Conservation (phyloP, 2,329 filamentous ascomycete species). For the Sporothrix curviconia region DNA sequence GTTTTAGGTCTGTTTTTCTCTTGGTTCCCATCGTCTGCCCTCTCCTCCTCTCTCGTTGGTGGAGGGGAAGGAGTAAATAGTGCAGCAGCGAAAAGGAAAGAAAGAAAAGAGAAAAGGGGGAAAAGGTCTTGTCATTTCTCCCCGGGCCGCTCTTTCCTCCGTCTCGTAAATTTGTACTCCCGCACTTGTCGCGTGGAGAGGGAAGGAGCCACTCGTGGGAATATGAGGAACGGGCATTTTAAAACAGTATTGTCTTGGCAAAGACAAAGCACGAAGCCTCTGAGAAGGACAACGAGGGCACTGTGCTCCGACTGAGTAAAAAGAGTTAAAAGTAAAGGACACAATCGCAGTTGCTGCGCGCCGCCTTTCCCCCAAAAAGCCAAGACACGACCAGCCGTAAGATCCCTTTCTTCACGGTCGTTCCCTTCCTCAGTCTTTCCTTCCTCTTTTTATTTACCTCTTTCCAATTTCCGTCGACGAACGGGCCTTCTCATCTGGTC, state of each 20-base stretch:
- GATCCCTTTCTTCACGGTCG: neutral
- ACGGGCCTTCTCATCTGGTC: neutral
- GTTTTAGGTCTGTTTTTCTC: neutral
- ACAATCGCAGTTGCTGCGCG: neutral
- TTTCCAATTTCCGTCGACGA: neutral
- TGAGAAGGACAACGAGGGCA: neutral
- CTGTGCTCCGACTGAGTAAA: no score
- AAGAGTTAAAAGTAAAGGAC: neutral
- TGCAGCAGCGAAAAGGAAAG: no score
- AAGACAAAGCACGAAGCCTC: neutral
- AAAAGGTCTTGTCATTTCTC: neutral
- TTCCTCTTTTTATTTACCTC: neutral
- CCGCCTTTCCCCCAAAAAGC: neutral
- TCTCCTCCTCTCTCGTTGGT: no score
- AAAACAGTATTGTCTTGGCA: slow-evolving; percentile 9
- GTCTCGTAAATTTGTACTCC: neutral
- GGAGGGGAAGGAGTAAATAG: neutral
- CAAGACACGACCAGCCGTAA: neutral
- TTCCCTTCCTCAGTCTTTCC: neutral
- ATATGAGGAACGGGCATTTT: slow-evolving; percentile 5
- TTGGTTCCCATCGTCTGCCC: no score
- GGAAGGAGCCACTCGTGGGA: slow-evolving; percentile 4
- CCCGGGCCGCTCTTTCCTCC: neutral
- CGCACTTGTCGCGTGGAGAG: neutral
- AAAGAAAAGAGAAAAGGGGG: neutral